A percentile compares a stretch with the other conserved stretches of the same genome.
phyloP scores from a whole-genome alignment of 2,329 filamentous ascomycete species.

The Colletotrichum gigasporum region DNA sequence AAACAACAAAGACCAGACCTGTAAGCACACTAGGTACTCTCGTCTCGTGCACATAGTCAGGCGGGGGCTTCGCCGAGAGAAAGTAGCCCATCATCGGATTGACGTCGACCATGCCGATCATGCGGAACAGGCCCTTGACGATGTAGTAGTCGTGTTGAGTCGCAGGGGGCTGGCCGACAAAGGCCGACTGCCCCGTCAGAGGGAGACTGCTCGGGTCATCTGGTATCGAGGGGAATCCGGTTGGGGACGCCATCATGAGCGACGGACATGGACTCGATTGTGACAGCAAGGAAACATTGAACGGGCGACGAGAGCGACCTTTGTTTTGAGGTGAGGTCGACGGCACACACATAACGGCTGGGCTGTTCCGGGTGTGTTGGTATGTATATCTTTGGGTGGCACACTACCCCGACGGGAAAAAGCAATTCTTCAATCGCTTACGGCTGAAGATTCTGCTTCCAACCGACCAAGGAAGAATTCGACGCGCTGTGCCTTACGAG shows the following conservation, averaged over 20 bases:
- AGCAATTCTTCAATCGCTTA: neutral
- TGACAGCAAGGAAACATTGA: too few species aligned
- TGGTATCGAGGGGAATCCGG: constrained; percentile 1
- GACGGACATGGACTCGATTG: neutral
- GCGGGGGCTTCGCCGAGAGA: constrained; percentile 30
- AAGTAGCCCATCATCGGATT: constrained; percentile 35
- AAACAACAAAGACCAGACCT: constrained; percentile 40
- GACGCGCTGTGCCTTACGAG: neutral
- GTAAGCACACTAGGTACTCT: constrained; percentile 38
- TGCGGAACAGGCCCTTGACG: constrained; percentile 19
- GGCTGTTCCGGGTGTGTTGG: too few species aligned
- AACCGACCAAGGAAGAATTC: neutral
- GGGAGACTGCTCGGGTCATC: constrained; percentile 16
- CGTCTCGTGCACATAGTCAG: constrained; percentile 36
- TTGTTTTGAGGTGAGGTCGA: neutral
- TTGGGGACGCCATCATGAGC: constrained; percentile 7
- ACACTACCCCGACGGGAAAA: neutral
- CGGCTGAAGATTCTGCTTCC: neutral
- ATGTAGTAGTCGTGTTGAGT: constrained; percentile 24
- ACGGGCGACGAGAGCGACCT: neutral
- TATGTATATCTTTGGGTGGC: neutral
- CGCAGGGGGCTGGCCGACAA: constrained; percentile 19
- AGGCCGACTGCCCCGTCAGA: constrained; percentile 12
- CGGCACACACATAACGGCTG: too few species aligned
- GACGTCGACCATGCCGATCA: constrained; percentile 27